A percentile compares a stretch with the other conserved stretches of the same genome.
Evolutionary conservation across 2,329 filamentous ascomycete species (phyloP).

Genomic region (Juglanconis sp.): DNA sequence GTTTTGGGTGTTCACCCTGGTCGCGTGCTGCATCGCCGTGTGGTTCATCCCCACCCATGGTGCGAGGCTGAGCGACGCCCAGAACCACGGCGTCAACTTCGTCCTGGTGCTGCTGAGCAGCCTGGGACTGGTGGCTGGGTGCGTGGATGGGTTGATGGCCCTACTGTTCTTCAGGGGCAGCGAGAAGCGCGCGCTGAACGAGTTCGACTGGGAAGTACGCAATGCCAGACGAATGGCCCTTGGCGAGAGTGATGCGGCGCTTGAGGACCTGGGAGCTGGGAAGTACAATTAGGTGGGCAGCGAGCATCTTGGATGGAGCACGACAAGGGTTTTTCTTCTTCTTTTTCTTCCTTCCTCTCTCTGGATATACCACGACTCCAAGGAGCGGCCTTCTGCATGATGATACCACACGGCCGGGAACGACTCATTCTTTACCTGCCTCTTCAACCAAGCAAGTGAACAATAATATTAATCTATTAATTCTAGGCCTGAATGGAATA

Average conservation of each 20-base stretch:
- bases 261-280: neutral
- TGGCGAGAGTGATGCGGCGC: neutral
- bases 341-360: too few species aligned
- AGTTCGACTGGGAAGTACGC: constrained; percentile 90
- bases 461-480: constrained; percentile 15
- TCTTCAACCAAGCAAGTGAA: neutral
- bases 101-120: constrained; percentile 77
- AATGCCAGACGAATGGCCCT: constrained; percentile 55
- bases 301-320: neutral
- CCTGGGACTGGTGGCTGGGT: constrained; percentile 71
- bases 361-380: too few species aligned
- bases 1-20: constrained; percentile 60
- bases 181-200: constrained; percentile 77
- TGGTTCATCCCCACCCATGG: constrained; percentile 71
- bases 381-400: neutral
- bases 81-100: constrained; percentile 46
- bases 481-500: constrained; percentile 15
- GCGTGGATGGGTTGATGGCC: constrained; percentile 81
- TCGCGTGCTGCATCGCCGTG: constrained; percentile 74
- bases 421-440: neutral
- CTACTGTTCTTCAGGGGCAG: constrained; percentile 86
- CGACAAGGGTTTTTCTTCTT: too few species aligned
- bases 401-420: neutral
- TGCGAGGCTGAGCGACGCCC: neutral
- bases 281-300: constrained; percentile 1